These are phyloP conservation scores for Coniosporium apollinis DNA, from an alignment of 495 filamentous ascomycete species.

Conservation along the genomic window DNA sequence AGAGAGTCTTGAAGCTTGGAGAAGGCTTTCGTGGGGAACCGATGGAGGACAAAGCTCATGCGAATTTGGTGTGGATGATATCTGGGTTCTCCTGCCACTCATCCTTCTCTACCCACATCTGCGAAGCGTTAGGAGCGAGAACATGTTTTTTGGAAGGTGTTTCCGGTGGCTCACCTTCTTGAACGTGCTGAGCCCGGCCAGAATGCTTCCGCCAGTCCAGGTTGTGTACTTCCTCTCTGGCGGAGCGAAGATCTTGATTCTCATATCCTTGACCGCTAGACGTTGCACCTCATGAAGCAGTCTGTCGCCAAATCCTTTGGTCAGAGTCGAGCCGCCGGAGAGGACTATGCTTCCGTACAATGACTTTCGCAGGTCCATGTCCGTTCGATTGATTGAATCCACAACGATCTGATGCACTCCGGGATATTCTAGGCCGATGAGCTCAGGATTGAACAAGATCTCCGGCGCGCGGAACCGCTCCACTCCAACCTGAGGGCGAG, in stretches of 20 bases:
- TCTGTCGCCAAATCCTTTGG: slow-evolving; percentile 87
- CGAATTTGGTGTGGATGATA: slow-evolving; percentile 94
- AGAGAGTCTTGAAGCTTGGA: too few species aligned
- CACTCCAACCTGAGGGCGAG: slow-evolving; percentile 47
- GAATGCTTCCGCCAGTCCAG: slow-evolving; percentile 96
- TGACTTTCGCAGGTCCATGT: slow-evolving; percentile 87
- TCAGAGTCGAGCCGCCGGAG: slow-evolving; percentile 83
- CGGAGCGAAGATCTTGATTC: slow-evolving; percentile 95
- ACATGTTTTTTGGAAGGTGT: slow-evolving; percentile 4
- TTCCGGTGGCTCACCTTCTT: slow-evolving; percentile 53
- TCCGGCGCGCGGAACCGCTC: slow-evolving; percentile 94
- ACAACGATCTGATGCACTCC: slow-evolving; percentile 96
- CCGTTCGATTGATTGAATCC: slow-evolving; percentile 90
- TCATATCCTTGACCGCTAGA: slow-evolving; percentile 94
- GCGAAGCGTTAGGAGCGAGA: slow-evolving; percentile 5
- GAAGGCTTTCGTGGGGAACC: neutral
- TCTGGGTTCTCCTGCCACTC: slow-evolving; percentile 99
- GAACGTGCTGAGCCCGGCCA: slow-evolving; percentile 94
- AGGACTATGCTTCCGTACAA: slow-evolving; percentile 94
- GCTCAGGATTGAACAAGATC: slow-evolving; percentile 93
- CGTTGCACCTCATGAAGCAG: slow-evolving; percentile 81
- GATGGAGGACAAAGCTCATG: slow-evolving; percentile 26
- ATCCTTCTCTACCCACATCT: slow-evolving; percentile 99
- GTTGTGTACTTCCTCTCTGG: slow-evolving; percentile 96
- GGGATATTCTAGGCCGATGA: slow-evolving; percentile 93